These are phyloP conservation scores for Talaromyces sp. DNA, from an alignment of 2,329 filamentous ascomycete species.

Conservation along the genomic window DNA sequence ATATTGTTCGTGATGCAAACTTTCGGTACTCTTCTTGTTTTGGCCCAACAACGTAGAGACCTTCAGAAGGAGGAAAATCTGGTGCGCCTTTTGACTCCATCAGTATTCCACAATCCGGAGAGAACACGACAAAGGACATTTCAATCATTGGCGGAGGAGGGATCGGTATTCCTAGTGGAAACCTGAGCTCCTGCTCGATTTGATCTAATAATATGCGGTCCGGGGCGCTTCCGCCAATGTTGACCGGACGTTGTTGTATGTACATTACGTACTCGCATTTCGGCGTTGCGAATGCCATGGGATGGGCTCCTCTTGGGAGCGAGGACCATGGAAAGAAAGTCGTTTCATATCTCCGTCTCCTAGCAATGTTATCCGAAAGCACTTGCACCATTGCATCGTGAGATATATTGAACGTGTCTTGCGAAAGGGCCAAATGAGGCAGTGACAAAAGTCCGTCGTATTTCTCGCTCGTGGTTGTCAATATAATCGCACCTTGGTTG, in stretches of 20 bases:
- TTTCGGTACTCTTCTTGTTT: constrained; percentile 58
- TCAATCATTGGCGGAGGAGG: constrained; percentile 52
- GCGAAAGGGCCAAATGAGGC: constrained; percentile 72
- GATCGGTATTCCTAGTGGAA: constrained; percentile 57
- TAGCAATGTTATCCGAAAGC: constrained; percentile 62
- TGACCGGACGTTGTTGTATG: constrained; percentile 61
- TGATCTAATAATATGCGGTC: constrained; percentile 44
- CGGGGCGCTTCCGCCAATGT: constrained; percentile 31
- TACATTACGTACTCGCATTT: constrained; percentile 90
- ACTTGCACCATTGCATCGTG: constrained; percentile 70
- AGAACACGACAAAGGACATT: constrained; percentile 63
- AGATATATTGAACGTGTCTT: constrained; percentile 56
- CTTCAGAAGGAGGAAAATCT: constrained; percentile 52
- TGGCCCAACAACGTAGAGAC: constrained; percentile 54
- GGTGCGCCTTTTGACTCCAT: constrained; percentile 62
- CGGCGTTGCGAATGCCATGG: constrained; percentile 55
- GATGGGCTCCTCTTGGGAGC: constrained; percentile 57
- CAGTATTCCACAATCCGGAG: constrained; percentile 66
- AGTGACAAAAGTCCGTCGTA: constrained; percentile 88
- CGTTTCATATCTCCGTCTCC: constrained; percentile 60
- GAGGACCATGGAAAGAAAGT: constrained; percentile 73
- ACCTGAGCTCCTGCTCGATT: constrained; percentile 60
- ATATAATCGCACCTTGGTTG: constrained; percentile 71
- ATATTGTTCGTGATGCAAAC: constrained; percentile 53
- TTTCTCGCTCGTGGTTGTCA: constrained; percentile 91